Evolutionary conservation across 177 flowering plant species (phyloP).

Genomic region (Vitis hybrid): DNA sequence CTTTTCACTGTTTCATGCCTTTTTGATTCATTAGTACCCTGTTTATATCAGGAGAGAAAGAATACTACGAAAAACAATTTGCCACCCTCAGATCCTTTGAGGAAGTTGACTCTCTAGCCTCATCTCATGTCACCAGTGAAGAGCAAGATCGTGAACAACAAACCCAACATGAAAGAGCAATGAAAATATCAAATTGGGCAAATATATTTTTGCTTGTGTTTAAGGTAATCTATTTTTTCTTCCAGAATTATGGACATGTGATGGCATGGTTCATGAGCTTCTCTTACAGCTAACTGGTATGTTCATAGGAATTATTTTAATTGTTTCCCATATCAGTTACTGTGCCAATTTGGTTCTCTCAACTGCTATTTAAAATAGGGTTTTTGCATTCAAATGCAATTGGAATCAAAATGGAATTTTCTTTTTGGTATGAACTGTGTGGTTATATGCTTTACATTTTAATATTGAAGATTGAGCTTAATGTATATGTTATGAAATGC

Average conservation of each 20-base stretch:
- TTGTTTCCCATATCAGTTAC: too few relatives aligned
- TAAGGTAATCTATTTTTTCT: conserved; percentile 8
- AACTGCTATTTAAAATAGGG: background rate
- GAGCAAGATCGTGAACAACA: conserved; percentile 25
- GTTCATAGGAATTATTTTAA: too few relatives aligned
- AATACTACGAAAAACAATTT: conserved; percentile 38
- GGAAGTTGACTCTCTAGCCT: conserved; percentile 26
- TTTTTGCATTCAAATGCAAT: too few relatives aligned
- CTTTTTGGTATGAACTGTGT: background rate
- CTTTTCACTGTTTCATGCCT: too few relatives aligned
- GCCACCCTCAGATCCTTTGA: conserved; percentile 36
- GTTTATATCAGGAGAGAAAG: conserved; percentile 29
- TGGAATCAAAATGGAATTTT: background rate
- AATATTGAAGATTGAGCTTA: background rate
- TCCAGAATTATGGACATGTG: background rate
- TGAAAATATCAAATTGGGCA: conserved; percentile 31
- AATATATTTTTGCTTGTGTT: conserved; percentile 8
- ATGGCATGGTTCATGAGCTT: background rate
- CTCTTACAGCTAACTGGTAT: too few relatives aligned
- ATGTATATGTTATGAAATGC: background rate
- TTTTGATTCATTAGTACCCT: too few relatives aligned
- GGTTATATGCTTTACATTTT: too few relatives aligned
- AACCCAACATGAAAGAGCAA: conserved; percentile 33
- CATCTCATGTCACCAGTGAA: conserved; percentile 17
- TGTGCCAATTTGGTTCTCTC: background rate